A percentile compares a stretch with the other conserved stretches of the same genome.
Evolutionary conservation across 2,329 filamentous ascomycete species (phyloP).

Genomic region (Camptophora hylomeconis): DNA sequence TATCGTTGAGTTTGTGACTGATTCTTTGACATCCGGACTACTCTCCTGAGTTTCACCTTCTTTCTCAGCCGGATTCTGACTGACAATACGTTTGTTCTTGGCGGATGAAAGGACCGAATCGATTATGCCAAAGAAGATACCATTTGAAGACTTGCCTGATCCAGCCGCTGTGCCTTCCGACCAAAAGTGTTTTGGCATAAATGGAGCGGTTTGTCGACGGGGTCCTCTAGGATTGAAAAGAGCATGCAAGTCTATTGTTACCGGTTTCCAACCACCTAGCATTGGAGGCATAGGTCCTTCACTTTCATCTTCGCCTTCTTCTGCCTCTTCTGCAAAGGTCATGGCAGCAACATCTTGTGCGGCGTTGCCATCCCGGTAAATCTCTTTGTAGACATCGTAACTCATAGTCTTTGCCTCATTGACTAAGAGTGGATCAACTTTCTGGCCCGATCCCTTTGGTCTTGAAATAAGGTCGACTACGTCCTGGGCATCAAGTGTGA

Average conservation of each 20-base stretch:
- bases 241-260: too few relatives aligned
- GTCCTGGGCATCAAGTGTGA: slow-evolving; percentile 33
- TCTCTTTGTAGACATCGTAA: slow-evolving; percentile 14
- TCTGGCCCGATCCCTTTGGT: slow-evolving; percentile 9
- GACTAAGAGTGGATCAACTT: slow-evolving; percentile 2
- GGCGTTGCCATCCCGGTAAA: slow-evolving; percentile 1
- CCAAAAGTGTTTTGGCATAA: too few relatives aligned
- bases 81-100: too few relatives aligned
- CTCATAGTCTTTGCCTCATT: slow-evolving; percentile 13
- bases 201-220: too few relatives aligned
- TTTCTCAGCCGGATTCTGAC: too few relatives aligned
- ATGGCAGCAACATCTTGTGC: slow-evolving; percentile 2
- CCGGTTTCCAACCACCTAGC: too few relatives aligned
- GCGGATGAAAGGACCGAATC: too few relatives aligned
- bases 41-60: slow-evolving; percentile 25
- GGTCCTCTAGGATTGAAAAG: too few relatives aligned
- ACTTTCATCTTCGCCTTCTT: slow-evolving; percentile 13
- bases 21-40: slow-evolving; percentile 3
- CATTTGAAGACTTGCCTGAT: too few relatives aligned
- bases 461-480: slow-evolving; percentile 27
- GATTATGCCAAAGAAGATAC: too few relatives aligned
- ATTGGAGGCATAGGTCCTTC: too few relatives aligned
- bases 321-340: slow-evolving; percentile 2
- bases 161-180: too few relatives aligned
- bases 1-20: slow-evolving; percentile 36